Percentiles rank a stretch among this genome's conserved stretches.
Conservation (phyloP, 2,329 filamentous ascomycete species). For the Myriosclerotinia curreyana region DNA sequence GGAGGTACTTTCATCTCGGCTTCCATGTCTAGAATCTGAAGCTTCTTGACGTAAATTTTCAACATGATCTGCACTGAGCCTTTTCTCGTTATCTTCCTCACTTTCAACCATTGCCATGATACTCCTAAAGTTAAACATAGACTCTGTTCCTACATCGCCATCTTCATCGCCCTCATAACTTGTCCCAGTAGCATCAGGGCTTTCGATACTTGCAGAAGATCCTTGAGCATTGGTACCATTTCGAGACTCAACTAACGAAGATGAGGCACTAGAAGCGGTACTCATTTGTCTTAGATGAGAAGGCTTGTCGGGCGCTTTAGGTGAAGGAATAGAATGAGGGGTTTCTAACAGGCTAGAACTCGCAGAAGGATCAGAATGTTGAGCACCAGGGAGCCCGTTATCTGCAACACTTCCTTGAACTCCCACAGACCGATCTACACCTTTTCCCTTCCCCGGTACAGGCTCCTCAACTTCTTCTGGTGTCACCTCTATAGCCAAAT, state of each 20-base stretch:
- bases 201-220: slow-evolving; percentile 46
- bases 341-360: slow-evolving; percentile 37
- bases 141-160: slow-evolving; percentile 58
- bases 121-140: slow-evolving; percentile 89
- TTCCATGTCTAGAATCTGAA: slow-evolving; percentile 25
- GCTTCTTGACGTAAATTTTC: slow-evolving; percentile 30
- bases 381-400: slow-evolving; percentile 28
- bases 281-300: slow-evolving; percentile 81
- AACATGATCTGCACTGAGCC: slow-evolving; percentile 32
- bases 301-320: slow-evolving; percentile 54
- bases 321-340: slow-evolving; percentile 45
- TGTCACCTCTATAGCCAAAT: slow-evolving; percentile 56
- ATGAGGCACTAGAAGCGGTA: slow-evolving; percentile 79
- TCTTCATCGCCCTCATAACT: slow-evolving; percentile 49
- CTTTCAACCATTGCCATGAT: slow-evolving; percentile 79
- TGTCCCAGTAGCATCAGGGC: slow-evolving; percentile 54
- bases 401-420: slow-evolving; percentile 23
- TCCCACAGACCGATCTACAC: slow-evolving; percentile 53
- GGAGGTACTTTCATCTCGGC: slow-evolving; percentile 17
- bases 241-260: slow-evolving; percentile 68
- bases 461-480: slow-evolving; percentile 44
- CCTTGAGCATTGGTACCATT: slow-evolving; percentile 39
- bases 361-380: slow-evolving; percentile 30
- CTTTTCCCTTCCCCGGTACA: slow-evolving; percentile 60
- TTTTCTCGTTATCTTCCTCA: slow-evolving; percentile 46